Percentiles rank a stretch among this genome's conserved stretches.
Evolutionary conservation across 805 yeast species (phyloP).

Genomic region (Clavispora vitiphila): DNA sequence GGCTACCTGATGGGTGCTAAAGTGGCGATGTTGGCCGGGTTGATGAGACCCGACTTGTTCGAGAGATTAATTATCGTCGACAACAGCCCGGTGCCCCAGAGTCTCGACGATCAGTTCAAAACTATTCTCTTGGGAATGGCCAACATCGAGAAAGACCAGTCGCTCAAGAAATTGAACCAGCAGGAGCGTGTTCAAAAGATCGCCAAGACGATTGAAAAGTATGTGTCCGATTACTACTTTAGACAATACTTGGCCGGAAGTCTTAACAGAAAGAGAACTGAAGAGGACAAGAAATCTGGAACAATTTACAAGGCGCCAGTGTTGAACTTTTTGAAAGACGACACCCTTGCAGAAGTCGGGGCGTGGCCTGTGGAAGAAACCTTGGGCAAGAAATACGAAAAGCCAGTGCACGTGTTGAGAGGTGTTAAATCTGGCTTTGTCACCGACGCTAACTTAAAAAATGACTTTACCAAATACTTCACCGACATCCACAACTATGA

Average conservation of each 20-base stretch:
- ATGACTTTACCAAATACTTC: constrained; percentile 23
- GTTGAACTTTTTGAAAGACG: constrained; percentile 10
- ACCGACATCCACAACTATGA: constrained; percentile 15
- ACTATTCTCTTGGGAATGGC: constrained; percentile 37
- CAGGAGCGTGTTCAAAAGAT: constrained; percentile 13
- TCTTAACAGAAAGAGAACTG: constrained; percentile 16
- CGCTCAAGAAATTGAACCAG: constrained; percentile 9
- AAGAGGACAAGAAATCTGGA: constrained; percentile 16
- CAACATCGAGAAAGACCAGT: constrained; percentile 22
- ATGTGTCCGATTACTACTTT: constrained; percentile 21
- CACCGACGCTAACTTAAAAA: constrained; percentile 18
- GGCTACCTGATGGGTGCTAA: constrained; percentile 67
- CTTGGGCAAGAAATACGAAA: constrained; percentile 17
- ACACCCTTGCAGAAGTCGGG: constrained; percentile 8
- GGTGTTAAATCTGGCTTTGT: constrained; percentile 42
- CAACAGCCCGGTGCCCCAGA: constrained; percentile 39
- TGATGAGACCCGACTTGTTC: constrained; percentile 36
- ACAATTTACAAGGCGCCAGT: constrained; percentile 12
- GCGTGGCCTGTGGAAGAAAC: constrained; percentile 12
- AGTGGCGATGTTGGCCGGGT: constrained; percentile 43
- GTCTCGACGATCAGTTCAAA: constrained; percentile 31
- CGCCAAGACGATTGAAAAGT: constrained; percentile 19
- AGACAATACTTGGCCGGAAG: constrained; percentile 38
- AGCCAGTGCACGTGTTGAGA: constrained; percentile 40
- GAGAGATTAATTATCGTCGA: constrained; percentile 44